Evolutionary conservation across 2,329 filamentous ascomycete genomes (phyloP), one percentile per base, ranked within the genome.

Genomic region (Boeremia exigua): DNA sequence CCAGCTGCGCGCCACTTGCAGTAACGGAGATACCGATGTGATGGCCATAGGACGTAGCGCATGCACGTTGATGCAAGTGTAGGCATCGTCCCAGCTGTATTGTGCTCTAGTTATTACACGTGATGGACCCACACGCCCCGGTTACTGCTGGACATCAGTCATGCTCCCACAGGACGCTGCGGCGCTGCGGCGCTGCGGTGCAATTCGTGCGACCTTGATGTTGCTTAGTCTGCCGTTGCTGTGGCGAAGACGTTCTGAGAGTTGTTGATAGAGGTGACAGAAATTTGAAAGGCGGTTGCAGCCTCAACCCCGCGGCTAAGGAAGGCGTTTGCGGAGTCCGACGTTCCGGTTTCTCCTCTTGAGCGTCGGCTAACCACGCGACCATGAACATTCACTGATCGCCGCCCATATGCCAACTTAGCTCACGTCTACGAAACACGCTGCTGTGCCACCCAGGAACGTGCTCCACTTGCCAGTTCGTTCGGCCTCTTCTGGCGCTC

Each of bases 41-140:
- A 44, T 65, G 72, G 71, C 71, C 63, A 65, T 64, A 65, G 71
- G 68, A 64, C 63, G 56, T 51, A 40, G 56, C 66, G 66, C 66
- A 70, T 72, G 66, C 62, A 67, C 48, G 47, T 52, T 45, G 58
- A 63, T 38, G 63, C 61, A 62, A 56, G 54, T 58, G 54, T 51
- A 51, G 48, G 58, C 52, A 36, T 55, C 47, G 38, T 33, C 23
- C 36, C 37, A 50, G 56, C 54, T 63, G 59, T 58, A 23, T 23
- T 57, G 61, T 63, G 61, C 58, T 60, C 52, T 48, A 60, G 60
- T 57, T 56, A 48, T 51, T 51, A 17, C 51, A 39, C 49, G 56
- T 62, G 61, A 70, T 62, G 64, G 66, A 55, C 45, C 57, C 50
- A 50, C 49, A 34, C 19, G 19, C 17, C 33, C 46, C 46, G 46